phyloP scores from a whole-genome alignment of 352 stramenopile genomes.

The Globisporangium paroecandrum region DNA sequence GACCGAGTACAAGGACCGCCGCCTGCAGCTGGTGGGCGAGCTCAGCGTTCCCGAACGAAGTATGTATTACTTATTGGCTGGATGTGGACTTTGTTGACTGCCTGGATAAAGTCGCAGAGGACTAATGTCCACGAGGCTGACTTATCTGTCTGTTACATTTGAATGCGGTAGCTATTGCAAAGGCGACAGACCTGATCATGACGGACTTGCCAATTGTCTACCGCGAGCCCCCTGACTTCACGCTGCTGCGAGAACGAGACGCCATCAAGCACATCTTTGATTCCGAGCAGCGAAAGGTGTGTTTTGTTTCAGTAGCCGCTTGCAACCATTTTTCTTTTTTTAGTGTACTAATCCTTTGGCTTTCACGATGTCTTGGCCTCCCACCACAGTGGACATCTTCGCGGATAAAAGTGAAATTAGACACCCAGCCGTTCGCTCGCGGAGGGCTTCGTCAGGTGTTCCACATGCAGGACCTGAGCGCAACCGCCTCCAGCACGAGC shows the following conservation, averaged over 20 bases:
- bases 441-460: slow-evolving; percentile 66
- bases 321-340: not conserved
- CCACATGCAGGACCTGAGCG: slow-evolving; percentile 67
- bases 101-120: too few relatives aligned
- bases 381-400: slow-evolving; percentile 55
- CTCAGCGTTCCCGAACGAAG: slow-evolving; percentile 50
- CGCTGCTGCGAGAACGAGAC: slow-evolving; percentile 49
- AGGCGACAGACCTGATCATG: slow-evolving; percentile 54
- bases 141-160: slow-evolving; percentile 6
- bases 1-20: slow-evolving; percentile 72
- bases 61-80: slow-evolving; percentile 28
- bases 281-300: slow-evolving; percentile 55
- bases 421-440: slow-evolving; percentile 56
- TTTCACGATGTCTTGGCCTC: not conserved
- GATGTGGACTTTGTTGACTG: not conserved
- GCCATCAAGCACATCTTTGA: slow-evolving; percentile 83
- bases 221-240: slow-evolving; percentile 62
- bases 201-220: slow-evolving; percentile 57
- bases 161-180: slow-evolving; percentile 39
- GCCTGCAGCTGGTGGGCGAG: slow-evolving; percentile 62
- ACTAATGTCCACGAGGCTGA: not conserved
- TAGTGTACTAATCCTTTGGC: not conserved
- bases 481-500: not conserved
- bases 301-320: not conserved
- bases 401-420: slow-evolving; percentile 70